Percentiles rank a stretch among this genome's conserved stretches.
phyloP scores from a whole-genome alignment of 1,284 basidiomycete species.

The Melampsora larici-populina region DNA sequence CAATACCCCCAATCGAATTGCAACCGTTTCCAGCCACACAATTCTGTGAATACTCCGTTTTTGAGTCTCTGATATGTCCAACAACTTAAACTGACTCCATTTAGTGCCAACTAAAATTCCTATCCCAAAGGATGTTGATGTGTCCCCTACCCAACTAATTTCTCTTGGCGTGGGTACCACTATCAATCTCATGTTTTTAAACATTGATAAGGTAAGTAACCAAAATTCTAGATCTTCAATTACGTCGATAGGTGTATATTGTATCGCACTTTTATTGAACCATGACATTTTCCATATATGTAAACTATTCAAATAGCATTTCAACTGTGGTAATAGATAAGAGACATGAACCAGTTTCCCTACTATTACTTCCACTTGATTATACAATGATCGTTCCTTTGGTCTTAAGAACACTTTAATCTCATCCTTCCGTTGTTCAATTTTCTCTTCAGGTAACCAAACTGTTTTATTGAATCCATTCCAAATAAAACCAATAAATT shows the following conservation, averaged over 20 bases:
- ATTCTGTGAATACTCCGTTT: not conserved
- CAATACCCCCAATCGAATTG: not conserved
- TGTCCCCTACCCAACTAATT: constrained; percentile 6
- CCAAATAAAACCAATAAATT: too few species aligned
- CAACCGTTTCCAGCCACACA: constrained; percentile 13
- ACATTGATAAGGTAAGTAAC: not conserved
- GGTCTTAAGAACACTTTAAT: not conserved
- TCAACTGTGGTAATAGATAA: not conserved
- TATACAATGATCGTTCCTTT: not conserved
- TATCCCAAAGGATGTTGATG: constrained; percentile 7
- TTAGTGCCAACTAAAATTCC: not conserved
- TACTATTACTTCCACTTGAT: not conserved
- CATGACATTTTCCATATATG: too few species aligned
- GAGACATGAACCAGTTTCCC: not conserved
- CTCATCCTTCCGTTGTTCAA: not conserved
- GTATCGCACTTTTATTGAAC: not conserved
- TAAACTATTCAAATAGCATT: too few species aligned
- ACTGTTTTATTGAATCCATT: not conserved
- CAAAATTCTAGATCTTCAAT: not conserved
- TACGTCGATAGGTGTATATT: not conserved
- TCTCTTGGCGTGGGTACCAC: not conserved
- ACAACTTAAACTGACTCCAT: constrained; percentile 5
- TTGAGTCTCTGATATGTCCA: not conserved
- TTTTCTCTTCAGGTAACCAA: not conserved
- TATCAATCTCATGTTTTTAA: constrained; percentile 8